Evolutionary conservation across 1,139 yeast genomes (phyloP).

Genomic region (Geotrichum candidum): DNA sequence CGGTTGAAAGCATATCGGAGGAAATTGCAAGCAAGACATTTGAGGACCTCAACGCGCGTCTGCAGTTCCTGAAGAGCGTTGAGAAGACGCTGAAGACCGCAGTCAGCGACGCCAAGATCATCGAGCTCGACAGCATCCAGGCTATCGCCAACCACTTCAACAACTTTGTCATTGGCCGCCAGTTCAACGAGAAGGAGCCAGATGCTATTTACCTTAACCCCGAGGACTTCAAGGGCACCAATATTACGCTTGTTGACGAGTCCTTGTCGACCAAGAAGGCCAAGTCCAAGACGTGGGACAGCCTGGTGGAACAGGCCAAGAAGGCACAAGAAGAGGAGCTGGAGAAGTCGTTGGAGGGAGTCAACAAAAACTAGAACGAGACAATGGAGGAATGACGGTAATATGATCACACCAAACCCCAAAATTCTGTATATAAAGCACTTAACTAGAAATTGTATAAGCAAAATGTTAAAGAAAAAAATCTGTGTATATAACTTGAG

Average conservation of each 20-base stretch:
- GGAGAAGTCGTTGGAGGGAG: slow-evolving; percentile 28
- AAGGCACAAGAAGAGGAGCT: slow-evolving; percentile 37
- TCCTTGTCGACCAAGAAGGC: slow-evolving; percentile 31
- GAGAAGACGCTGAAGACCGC: slow-evolving; percentile 57
- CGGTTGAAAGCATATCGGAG: not conserved
- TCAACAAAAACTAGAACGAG: not conserved
- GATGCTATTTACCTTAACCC: slow-evolving; percentile 62
- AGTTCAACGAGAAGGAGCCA: slow-evolving; percentile 63
- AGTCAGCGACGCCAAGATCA: slow-evolving; percentile 58
- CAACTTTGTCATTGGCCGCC: slow-evolving; percentile 42
- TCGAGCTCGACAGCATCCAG: slow-evolving; percentile 45
- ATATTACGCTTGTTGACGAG: slow-evolving; percentile 42
- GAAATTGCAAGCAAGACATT: slow-evolving; percentile 3
- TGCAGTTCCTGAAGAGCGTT: slow-evolving; percentile 50
- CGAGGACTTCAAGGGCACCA: slow-evolving; percentile 44
- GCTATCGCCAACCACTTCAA: slow-evolving; percentile 44
- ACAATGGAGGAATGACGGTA: not conserved
- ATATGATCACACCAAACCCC: not conserved
- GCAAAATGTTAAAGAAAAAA: not conserved
- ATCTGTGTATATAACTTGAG: not conserved
- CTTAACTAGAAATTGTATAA: not conserved
- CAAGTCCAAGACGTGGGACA: slow-evolving; percentile 39
- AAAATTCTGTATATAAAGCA: not conserved
- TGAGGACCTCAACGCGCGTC: slow-evolving; percentile 37
- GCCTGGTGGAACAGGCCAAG: slow-evolving; percentile 41